Evolutionary conservation across 2,329 filamentous ascomycete species (phyloP).

Genomic region (Stagonosporopsis vannaccii): DNA sequence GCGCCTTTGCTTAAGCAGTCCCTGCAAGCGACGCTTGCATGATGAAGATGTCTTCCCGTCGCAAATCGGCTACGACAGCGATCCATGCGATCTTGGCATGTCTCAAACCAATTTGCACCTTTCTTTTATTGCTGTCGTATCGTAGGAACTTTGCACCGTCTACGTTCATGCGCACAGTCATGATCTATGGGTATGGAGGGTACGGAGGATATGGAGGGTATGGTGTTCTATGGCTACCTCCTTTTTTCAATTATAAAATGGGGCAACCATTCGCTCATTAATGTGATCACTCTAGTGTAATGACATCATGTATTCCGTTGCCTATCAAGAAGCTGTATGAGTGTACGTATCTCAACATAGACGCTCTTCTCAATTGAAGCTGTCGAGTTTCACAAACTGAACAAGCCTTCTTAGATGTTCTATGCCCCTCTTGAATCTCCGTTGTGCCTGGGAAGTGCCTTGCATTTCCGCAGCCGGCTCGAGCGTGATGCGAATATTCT

Average conservation of each 20-base stretch:
- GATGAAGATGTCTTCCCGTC: neutral
- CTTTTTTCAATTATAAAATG: slow-evolving; percentile 29
- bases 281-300: slow-evolving; percentile 38
- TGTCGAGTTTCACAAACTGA: neutral
- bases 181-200: slow-evolving; percentile 24
- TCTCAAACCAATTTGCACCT: neutral
- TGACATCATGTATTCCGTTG: slow-evolving; percentile 49
- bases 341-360: neutral
- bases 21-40: slow-evolving; percentile 1
- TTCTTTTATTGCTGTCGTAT: neutral
- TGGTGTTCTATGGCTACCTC: slow-evolving; percentile 18
- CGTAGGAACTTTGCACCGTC: neutral
- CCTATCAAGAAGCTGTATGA: slow-evolving; percentile 37
- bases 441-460: neutral
- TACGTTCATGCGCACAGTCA: slow-evolving; percentile 6
- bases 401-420: neutral
- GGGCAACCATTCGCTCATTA: slow-evolving; percentile 48
- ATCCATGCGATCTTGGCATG: neutral
- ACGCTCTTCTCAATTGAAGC: neutral
- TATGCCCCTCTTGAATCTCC: neutral
- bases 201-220: slow-evolving; percentile 19
- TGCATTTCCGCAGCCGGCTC: neutral
- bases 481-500: neutral
- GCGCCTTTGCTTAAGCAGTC: slow-evolving; percentile 44
- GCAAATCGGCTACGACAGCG: neutral